Percentiles rank a stretch among this genome's conserved stretches.
Conservation (phyloP, 2,329 filamentous ascomycete species). For the Paecilomyces sp. region DNA sequence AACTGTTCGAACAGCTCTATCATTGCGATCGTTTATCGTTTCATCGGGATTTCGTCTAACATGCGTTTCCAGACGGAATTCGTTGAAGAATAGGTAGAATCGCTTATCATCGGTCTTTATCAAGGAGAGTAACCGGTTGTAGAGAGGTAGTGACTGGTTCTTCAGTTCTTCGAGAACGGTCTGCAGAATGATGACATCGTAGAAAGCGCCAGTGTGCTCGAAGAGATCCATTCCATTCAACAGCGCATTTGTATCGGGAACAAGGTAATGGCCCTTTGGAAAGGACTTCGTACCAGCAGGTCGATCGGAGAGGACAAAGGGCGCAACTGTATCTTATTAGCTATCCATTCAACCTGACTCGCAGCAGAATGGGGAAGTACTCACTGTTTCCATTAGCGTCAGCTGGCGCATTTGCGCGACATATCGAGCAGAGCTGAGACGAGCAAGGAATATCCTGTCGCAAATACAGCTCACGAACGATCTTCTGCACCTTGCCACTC, state of each 20-base stretch:
- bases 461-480: slow-evolving; percentile 92
- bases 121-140: slow-evolving; percentile 83
- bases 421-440: slow-evolving; percentile 75
- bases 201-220: slow-evolving; percentile 83
- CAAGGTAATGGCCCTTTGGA: slow-evolving; percentile 82
- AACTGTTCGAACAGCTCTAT: slow-evolving; percentile 78
- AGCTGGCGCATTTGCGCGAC: slow-evolving; percentile 65
- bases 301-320: slow-evolving; percentile 82
- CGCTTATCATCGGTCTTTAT: slow-evolving; percentile 95
- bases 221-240: slow-evolving; percentile 96
- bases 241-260: slow-evolving; percentile 94
- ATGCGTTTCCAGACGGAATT: slow-evolving; percentile 90
- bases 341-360: not conserved
- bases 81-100: slow-evolving; percentile 99
- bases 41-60: slow-evolving; percentile 68
- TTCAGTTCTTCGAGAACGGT: slow-evolving; percentile 94
- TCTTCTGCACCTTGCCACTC: slow-evolving; percentile 96
- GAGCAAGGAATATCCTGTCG: slow-evolving; percentile 97
- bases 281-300: slow-evolving; percentile 78
- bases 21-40: slow-evolving; percentile 93
- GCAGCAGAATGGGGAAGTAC: slow-evolving; percentile 12
- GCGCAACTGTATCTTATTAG: slow-evolving; percentile 50
- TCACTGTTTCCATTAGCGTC: slow-evolving; percentile 72
- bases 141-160: slow-evolving; percentile 86
- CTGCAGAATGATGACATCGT: slow-evolving; percentile 94